A percentile compares a stretch with the other conserved stretches of the same genome.
These are phyloP conservation scores for Chenopodium berlandieri DNA, from an alignment of 148 eudicot genomes.

Conservation along the genomic window DNA sequence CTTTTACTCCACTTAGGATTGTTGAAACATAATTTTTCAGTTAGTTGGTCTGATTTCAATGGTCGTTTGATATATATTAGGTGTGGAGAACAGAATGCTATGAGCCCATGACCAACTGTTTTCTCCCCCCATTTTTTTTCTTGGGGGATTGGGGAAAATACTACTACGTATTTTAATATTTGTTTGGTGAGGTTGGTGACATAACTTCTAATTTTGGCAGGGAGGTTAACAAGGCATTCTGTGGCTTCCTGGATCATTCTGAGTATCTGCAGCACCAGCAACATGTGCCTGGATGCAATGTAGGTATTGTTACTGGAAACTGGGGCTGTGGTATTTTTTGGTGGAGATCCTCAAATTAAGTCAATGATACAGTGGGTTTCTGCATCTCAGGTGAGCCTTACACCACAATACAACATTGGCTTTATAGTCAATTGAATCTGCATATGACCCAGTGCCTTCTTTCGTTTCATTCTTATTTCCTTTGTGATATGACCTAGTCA, in stretches of 20 bases:
- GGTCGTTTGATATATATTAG: too few species aligned
- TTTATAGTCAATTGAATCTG: too few species aligned
- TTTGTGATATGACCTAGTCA: too few species aligned
- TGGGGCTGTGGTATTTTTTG: conserved; percentile 87
- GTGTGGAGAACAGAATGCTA: too few species aligned
- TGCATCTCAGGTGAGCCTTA: conserved; percentile 67
- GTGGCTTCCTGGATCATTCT: conserved; percentile 59
- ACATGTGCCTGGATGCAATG: conserved; percentile 17
- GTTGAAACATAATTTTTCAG: too few species aligned
- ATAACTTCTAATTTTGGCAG: conserved; percentile 31
- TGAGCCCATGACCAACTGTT: too few species aligned
- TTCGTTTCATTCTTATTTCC: too few species aligned
- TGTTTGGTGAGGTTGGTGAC: background rate
- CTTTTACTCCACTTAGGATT: too few species aligned
- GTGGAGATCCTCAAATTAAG: conserved; percentile 89
- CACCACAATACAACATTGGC: background rate
- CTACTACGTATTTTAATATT: background rate
- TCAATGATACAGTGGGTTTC: conserved; percentile 77
- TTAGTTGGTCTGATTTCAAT: too few species aligned
- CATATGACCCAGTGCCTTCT: too few species aligned
- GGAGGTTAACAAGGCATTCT: conserved; percentile 84
- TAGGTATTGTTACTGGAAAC: conserved; percentile 77
- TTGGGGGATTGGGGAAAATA: too few species aligned
- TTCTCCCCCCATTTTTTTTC: too few species aligned
- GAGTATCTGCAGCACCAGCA: conserved; percentile 22